Conservation (phyloP, 2,329 filamentous ascomycete species). For the Sclerotinia spermophila region DNA sequence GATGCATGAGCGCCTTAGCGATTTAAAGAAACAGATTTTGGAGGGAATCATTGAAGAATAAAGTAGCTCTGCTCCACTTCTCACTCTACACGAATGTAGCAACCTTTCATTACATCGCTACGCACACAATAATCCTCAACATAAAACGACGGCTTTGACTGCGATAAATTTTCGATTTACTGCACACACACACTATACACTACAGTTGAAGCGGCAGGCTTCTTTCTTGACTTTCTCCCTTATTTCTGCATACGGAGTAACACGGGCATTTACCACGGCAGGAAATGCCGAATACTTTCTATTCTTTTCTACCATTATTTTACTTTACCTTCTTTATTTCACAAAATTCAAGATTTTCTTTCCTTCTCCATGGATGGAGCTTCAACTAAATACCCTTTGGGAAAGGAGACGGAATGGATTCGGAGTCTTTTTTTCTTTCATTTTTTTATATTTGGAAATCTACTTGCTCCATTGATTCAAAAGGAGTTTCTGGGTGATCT, state of each 20-base stretch:
- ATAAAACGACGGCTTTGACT: background rate
- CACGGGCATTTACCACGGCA: constrained; percentile 14
- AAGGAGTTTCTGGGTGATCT: constrained; percentile 9
- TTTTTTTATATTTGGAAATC: background rate
- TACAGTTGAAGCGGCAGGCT: background rate
- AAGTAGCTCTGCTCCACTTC: background rate
- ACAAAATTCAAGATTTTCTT: background rate
- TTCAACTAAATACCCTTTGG: constrained; percentile 14
- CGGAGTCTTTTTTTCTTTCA: background rate
- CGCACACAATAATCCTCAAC: background rate
- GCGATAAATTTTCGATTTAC: background rate
- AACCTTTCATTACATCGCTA: background rate
- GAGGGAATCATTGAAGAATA: constrained; percentile 27
- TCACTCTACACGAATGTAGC: background rate
- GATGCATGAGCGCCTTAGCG: constrained; percentile 52
- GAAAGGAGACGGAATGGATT: constrained; percentile 1
- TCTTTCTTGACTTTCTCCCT: background rate
- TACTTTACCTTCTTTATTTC: constrained; percentile 1
- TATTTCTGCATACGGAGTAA: constrained; percentile 4
- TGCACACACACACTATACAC: background rate
- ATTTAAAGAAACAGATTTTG: constrained; percentile 56
- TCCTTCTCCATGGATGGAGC: constrained; percentile 6
- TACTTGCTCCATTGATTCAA: background rate
- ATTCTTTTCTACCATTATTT: background rate
- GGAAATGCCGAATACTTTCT: constrained; percentile 4